These are phyloP conservation scores for Pythium folliculosum DNA, from an alignment of 352 stramenopile species.

Conservation along the genomic window DNA sequence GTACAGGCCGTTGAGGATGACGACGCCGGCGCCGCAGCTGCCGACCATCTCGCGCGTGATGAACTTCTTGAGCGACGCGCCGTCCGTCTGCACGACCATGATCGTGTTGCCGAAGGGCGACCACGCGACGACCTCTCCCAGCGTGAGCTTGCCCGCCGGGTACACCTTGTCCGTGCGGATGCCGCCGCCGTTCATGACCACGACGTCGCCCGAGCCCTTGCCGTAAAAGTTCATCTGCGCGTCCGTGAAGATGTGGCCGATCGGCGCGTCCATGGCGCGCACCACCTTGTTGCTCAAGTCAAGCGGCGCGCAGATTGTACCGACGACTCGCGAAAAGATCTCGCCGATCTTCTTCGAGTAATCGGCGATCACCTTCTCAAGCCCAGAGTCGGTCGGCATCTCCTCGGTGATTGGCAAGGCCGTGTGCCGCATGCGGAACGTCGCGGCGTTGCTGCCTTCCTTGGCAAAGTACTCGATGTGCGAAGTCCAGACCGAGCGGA, in stretches of 20 bases:
- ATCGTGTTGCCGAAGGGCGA: constrained; percentile 72
- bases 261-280: constrained; percentile 47
- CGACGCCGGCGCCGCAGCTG: constrained; percentile 46
- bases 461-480: constrained; percentile 61
- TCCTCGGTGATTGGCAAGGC: constrained; percentile 58
- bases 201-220: constrained; percentile 46
- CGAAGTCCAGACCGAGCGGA: constrained; percentile 66
- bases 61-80: constrained; percentile 61
- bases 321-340: constrained; percentile 49
- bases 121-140: constrained; percentile 60
- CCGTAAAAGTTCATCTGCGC: constrained; percentile 52
- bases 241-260: constrained; percentile 61
- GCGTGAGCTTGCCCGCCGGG: constrained; percentile 43
- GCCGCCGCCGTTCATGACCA: constrained; percentile 64
- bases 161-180: constrained; percentile 71
- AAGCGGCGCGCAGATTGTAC: constrained; percentile 51
- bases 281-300: constrained; percentile 59
- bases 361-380: constrained; percentile 54
- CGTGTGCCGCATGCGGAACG: constrained; percentile 53
- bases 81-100: constrained; percentile 57
- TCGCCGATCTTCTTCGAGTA: constrained; percentile 46
- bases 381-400: constrained; percentile 46
- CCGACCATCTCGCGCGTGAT: constrained; percentile 49
- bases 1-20: constrained; percentile 69
- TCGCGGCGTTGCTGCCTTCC: constrained; percentile 29